Percentiles rank a stretch among this genome's conserved stretches.
Conservation (phyloP, 179 eudicot genomes). For the Drosera spatulata region DNA sequence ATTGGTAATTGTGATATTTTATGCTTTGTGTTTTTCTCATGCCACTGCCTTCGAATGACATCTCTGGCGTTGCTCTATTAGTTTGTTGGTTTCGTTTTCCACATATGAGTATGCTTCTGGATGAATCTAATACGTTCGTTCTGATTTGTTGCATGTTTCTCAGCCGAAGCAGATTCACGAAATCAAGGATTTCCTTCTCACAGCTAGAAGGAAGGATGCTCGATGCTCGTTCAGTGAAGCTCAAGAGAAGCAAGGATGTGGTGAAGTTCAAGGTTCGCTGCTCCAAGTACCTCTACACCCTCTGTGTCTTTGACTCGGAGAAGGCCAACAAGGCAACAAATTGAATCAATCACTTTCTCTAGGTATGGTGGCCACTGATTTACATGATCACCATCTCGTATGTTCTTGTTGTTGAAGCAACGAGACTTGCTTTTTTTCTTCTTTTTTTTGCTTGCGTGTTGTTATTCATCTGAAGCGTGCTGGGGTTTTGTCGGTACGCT, state of each 20-base stretch:
- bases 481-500: constrained; percentile 7
- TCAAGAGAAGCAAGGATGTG: constrained; percentile 16
- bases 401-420: not conserved
- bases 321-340: constrained; percentile 43
- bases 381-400: not conserved
- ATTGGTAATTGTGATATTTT: too few relatives aligned
- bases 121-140: too few relatives aligned
- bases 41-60: not conserved
- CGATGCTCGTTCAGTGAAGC: constrained; percentile 39
- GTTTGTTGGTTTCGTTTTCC: too few relatives aligned
- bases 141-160: not conserved
- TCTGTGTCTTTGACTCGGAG: constrained; percentile 33
- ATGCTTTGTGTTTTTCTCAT: too few relatives aligned
- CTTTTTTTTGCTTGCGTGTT: not conserved
- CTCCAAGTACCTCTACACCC: constrained; percentile 5
- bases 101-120: too few relatives aligned
- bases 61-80: constrained; percentile 9
- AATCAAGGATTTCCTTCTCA: constrained; percentile 49
- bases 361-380: constrained; percentile 32
- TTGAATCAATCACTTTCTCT: constrained; percentile 15
- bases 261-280: too few relatives aligned
- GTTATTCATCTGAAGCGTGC: not conserved
- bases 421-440: not conserved
- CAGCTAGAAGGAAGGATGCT: constrained; percentile 46
- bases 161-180: constrained; percentile 49